Evolutionary conservation across 1,284 basidiomycete genomes (phyloP).

Genomic region (Apiotrichum veenhuisii): DNA sequence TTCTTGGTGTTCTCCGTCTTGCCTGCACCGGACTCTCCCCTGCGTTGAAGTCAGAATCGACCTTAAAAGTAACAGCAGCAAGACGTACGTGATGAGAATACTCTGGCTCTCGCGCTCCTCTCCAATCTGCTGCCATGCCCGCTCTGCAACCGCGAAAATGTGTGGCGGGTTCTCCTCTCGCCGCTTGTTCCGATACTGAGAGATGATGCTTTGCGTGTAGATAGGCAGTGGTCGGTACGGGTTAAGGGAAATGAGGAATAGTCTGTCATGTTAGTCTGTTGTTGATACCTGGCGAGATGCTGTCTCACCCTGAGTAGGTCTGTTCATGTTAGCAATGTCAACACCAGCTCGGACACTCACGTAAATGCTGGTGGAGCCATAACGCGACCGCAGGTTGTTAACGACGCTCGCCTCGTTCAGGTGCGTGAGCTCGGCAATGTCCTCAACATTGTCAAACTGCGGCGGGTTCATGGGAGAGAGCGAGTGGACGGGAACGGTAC

Average conservation of each 20-base stretch:
- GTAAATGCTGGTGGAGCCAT: conserved; percentile 90
- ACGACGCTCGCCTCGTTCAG: conserved; percentile 98
- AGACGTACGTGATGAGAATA: conserved; percentile 93
- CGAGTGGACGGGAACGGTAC: conserved; percentile 68
- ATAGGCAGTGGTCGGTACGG: conserved; percentile 91
- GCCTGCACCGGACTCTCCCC: conserved; percentile 96
- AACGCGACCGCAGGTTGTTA: conserved; percentile 88
- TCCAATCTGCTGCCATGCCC: conserved; percentile 98
- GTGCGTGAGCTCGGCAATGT: conserved; percentile 97
- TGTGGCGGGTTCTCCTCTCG: conserved; percentile 94
- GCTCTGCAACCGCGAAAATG: conserved; percentile 94
- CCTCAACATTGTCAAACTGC: conserved; percentile 95
- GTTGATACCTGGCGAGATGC: not conserved
- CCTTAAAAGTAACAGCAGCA: too few relatives aligned
- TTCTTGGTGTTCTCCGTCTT: conserved; percentile 99
- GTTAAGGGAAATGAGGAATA: conserved; percentile 95
- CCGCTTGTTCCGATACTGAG: conserved; percentile 87
- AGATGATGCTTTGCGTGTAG: conserved; percentile 86
- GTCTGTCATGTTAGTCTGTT: conserved; percentile 19
- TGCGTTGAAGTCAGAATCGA: conserved; percentile 42
- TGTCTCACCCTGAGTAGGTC: conserved; percentile 48
- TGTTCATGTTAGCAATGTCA: conserved; percentile 13
- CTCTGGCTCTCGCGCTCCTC: conserved; percentile 97
- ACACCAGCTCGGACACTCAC: conserved; percentile 57
- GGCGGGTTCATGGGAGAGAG: conserved; percentile 97